These are phyloP conservation scores for Ceratocystis destructans DNA, from an alignment of 2,329 filamentous ascomycete genomes.

Conservation along the genomic window DNA sequence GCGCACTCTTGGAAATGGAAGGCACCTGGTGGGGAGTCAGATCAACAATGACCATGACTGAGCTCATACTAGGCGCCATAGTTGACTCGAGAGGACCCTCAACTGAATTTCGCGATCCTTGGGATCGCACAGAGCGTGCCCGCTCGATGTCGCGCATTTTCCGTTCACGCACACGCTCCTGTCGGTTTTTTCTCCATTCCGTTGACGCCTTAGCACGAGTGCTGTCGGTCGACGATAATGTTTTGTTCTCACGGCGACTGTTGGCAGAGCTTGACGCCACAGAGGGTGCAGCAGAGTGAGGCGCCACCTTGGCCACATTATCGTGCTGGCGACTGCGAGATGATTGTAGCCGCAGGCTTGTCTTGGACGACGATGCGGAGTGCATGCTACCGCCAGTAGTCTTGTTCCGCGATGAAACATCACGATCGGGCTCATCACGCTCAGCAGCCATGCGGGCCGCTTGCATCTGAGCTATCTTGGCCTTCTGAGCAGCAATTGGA, in stretches of 20 bases:
- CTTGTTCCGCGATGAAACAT: neutral
- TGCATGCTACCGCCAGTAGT: neutral
- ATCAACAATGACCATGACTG: constrained; percentile 31
- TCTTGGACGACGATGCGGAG: constrained; percentile 4
- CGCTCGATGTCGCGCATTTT: constrained; percentile 31
- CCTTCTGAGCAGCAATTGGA: constrained; percentile 16
- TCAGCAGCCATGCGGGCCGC: constrained; percentile 11
- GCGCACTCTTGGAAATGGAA: neutral
- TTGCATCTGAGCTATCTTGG: constrained; percentile 16
- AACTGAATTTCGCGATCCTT: constrained; percentile 10
- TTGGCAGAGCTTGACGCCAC: neutral
- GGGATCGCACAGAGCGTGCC: constrained; percentile 23
- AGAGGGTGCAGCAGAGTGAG: constrained; percentile 9
- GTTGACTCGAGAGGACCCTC: neutral
- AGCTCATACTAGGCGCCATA: constrained; percentile 24
- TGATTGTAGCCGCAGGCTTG: neutral
- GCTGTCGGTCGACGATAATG: neutral
- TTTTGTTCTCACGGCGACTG: constrained; percentile 10
- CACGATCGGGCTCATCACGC: constrained; percentile 9
- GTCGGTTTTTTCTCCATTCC: constrained; percentile 17
- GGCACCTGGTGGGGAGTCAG: constrained; percentile 25
- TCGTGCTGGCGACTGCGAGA: constrained; percentile 14
- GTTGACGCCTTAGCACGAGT: constrained; percentile 3
- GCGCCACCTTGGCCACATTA: constrained; percentile 16
- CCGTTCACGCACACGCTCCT: constrained; percentile 29